Evolutionary conservation across 352 stramenopile genomes (phyloP), one percentile per base, ranked within the genome.

Genomic region (Pythium chondricola): DNA sequence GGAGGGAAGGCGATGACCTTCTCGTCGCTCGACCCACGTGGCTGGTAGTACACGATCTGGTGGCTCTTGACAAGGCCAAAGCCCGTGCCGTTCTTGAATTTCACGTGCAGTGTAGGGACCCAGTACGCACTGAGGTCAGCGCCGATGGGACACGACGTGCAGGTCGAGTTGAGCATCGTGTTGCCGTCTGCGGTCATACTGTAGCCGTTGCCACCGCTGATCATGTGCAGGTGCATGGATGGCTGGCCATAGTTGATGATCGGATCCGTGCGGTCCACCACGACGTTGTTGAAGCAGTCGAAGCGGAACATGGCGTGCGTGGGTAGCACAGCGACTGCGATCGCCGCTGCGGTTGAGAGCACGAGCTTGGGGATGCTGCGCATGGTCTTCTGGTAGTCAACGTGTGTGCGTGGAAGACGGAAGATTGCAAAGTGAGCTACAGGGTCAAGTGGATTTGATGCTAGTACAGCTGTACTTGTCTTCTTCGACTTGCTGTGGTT

Each of bases 11-110:
- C 65, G 20, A 75, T 56, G 33, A 80, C 47, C 29, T 64, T 65
- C 52, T 80, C 63, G 20, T 62, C 53, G 2, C 48, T 58, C 8
- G 42, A 60, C 10, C 53, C 48, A 7, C 66, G 60, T 20, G 63
- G 63, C 44, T 76, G 45, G 31, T 80, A 76, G 61, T 80, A 76
- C 21, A 76, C 66, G 42, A 74, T 74, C 50, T 76, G 66, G 51
- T 73, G 65, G 43, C 65, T 76, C 54, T 80, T 63, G 4, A 80
- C 60, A 20, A 76, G 47, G 9, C 63, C 61, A 41, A 65, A 80
- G n/a, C 69, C 69, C 10, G 69, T 65, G 43, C 66, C 66, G 42
- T 80, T 80, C 64, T 80, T 76, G 56, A 68, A 76, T 25, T 74
- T 74, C 18, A 76, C 66, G 44, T 74, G 76, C 17, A 80, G 47